Percentiles rank a stretch among this genome's conserved stretches.
Conservation (phyloP, 2,329 filamentous ascomycete species). For the Aspergillus amoenus region DNA sequence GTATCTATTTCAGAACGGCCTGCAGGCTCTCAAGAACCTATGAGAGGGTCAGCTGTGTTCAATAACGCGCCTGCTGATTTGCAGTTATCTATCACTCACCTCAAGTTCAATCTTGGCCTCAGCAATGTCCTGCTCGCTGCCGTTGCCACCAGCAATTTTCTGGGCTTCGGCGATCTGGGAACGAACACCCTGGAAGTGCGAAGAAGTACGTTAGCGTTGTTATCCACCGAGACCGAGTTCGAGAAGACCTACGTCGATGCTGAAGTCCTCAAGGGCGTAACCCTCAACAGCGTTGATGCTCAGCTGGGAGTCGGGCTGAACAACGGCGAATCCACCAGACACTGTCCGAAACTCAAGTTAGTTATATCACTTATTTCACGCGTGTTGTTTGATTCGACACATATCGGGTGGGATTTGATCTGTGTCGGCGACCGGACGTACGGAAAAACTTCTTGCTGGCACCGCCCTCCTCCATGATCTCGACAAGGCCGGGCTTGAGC, state of each 20-base stretch:
- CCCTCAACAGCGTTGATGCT: conserved; percentile 99
- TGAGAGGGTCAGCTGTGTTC: conserved; percentile 14
- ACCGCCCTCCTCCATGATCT: conserved; percentile 91
- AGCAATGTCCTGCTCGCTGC: conserved; percentile 95
- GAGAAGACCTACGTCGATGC: conserved; percentile 63
- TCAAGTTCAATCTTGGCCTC: conserved; percentile 99
- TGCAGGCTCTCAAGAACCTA: conserved; percentile 53
- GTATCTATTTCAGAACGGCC: conserved; percentile 48
- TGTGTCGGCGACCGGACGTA: conserved; percentile 52
- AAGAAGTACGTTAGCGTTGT: conserved; percentile 6
- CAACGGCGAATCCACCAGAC: conserved; percentile 93
- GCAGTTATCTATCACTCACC: conserved; percentile 55
- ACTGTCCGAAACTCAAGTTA: conserved; percentile 54
- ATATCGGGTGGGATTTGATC: neutral
- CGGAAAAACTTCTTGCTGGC: conserved; percentile 95
- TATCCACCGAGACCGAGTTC: neutral
- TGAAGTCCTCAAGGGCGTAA: conserved; percentile 94
- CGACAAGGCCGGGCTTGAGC: conserved; percentile 92
- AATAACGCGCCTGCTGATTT: neutral
- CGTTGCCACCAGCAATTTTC: conserved; percentile 86
- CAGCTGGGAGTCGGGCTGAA: conserved; percentile 90
- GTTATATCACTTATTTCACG: conserved; percentile 6
- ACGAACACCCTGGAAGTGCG: conserved; percentile 63
- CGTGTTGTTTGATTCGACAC: neutral
- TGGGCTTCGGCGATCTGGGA: conserved; percentile 91